Evolutionary conservation across 768 basidiomycete species (phyloP).

Genomic region (Kwoniella heveanensis): DNA sequence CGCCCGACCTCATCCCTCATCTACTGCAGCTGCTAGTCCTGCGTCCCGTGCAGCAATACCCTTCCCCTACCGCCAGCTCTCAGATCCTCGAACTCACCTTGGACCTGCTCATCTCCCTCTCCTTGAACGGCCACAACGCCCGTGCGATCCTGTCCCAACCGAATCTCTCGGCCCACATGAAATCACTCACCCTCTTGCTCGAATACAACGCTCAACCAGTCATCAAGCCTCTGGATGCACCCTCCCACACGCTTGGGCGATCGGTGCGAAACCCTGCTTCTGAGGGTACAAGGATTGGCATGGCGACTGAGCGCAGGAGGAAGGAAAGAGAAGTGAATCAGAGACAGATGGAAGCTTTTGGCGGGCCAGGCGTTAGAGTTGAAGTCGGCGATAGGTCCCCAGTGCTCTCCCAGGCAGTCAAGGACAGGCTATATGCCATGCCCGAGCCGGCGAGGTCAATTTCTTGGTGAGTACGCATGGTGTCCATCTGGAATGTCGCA

Average conservation of each 20-base stretch:
- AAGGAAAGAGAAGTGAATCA: conserved; percentile 38
- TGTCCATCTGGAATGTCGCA: too few relatives aligned
- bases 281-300: conserved; percentile 18
- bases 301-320: conserved; percentile 27
- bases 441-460: conserved; percentile 47
- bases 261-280: conserved; percentile 38
- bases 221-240: conserved; percentile 17
- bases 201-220: conserved; percentile 21
- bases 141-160: conserved; percentile 59
- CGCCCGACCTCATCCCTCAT: conserved; percentile 37
- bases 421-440: conserved; percentile 38
- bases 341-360: conserved; percentile 29
- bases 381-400: conserved; percentile 43
- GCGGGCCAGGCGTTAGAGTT: conserved; percentile 21
- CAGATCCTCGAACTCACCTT: conserved; percentile 67
- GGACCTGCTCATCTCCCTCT: conserved; percentile 67
- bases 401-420: conserved; percentile 15
- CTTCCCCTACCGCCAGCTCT: conserved; percentile 54
- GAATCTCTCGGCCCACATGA: conserved; percentile 34
- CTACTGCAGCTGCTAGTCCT: conserved; percentile 44
- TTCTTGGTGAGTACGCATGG: conserved; percentile 56
- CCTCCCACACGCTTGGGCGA: conserved; percentile 1
- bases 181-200: conserved; percentile 28
- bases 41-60: conserved; percentile 3
- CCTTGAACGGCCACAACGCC: conserved; percentile 68